phyloP scores from a whole-genome alignment of 768 basidiomycete genomes.

The Cystofilobasidium bisporidii region DNA sequence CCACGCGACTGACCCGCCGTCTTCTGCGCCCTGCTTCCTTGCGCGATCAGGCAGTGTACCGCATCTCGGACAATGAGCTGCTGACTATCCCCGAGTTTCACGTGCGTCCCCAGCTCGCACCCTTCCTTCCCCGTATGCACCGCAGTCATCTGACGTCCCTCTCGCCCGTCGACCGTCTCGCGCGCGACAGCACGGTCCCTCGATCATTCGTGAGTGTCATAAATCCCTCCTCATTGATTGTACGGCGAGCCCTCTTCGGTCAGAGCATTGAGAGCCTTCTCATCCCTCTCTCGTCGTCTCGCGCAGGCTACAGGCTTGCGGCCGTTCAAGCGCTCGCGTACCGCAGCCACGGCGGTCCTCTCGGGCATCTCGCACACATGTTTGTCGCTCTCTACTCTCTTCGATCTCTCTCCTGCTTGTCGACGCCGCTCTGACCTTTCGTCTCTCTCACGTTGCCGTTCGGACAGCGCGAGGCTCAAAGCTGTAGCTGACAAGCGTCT shows the following conservation, averaged over 20 bases:
- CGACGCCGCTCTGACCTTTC: neutral
- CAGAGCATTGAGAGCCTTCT: too few species aligned
- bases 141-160: too few species aligned
- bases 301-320: neutral
- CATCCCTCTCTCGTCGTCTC: too few species aligned
- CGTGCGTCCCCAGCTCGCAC: too few species aligned
- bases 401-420: too few species aligned
- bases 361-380: neutral
- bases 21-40: too few species aligned
- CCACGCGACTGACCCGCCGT: neutral
- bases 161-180: too few species aligned
- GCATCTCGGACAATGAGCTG: neutral
- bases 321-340: neutral
- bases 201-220: too few species aligned
- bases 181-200: too few species aligned
- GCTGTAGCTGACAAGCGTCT: neutral
- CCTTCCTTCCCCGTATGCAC: too few species aligned
- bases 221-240: too few species aligned
- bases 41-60: neutral
- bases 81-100: neutral
- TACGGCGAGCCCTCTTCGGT: too few species aligned
- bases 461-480: neutral
- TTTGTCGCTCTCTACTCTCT: neutral
- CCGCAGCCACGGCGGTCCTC: neutral
- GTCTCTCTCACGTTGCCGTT: neutral